Conservation (phyloP, 1,139 yeast genomes). For the Taphrina betulina region DNA sequence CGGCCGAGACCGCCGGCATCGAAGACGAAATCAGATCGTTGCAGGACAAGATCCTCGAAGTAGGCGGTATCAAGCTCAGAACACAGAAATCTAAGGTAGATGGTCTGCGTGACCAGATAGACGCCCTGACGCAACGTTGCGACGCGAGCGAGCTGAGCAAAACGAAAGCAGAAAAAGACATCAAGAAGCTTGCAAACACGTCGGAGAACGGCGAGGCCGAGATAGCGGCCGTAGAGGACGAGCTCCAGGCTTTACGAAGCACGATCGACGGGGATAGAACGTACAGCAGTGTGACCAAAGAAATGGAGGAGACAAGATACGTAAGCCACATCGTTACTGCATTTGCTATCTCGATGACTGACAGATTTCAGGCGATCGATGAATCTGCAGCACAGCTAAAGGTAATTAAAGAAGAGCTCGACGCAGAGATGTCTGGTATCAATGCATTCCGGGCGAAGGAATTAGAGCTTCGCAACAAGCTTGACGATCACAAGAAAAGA, state of each 20-base stretch:
- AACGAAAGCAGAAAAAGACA: conserved; percentile 66
- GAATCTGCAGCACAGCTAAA: conserved; percentile 46
- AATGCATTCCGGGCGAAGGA: conserved; percentile 67
- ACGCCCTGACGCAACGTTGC: conserved; percentile 59
- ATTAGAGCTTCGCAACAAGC: conserved; percentile 62
- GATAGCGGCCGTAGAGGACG: conserved; percentile 44
- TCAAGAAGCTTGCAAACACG: conserved; percentile 55
- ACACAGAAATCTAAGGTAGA: conserved; percentile 80
- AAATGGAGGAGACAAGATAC: conserved; percentile 35
- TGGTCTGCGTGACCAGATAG: conserved; percentile 67
- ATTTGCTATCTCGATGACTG: no score
- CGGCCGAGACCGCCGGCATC: conserved; percentile 57
- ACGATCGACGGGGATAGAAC: conserved; percentile 37
- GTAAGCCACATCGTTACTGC: background rate
- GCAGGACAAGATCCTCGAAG: conserved; percentile 78
- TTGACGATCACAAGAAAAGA: conserved; percentile 57
- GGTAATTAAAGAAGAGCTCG: conserved; percentile 51
- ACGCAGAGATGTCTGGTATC: conserved; percentile 55
- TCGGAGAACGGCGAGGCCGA: conserved; percentile 49
- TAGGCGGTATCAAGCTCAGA: conserved; percentile 85
- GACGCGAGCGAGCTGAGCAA: conserved; percentile 60
- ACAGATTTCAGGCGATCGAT: conserved; percentile 43
- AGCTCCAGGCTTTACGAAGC: conserved; percentile 43
- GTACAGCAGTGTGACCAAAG: conserved; percentile 30
- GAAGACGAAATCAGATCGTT: conserved; percentile 60